phyloP scores from a whole-genome alignment of 179 eudicot genomes.

The Spergularia azorica region DNA sequence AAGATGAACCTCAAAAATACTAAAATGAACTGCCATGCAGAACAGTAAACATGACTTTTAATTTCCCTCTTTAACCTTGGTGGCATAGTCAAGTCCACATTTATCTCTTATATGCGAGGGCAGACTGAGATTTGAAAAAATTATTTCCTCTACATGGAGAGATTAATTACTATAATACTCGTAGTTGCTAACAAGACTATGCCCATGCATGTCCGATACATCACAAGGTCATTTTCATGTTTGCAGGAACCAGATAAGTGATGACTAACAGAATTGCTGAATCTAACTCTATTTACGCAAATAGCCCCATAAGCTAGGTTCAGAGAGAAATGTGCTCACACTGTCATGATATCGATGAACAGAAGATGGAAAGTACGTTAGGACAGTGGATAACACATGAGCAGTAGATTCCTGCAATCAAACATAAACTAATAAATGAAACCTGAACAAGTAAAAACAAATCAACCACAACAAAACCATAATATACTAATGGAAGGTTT shows the following conservation, averaged over 20 bases:
- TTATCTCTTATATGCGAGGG: too few species aligned
- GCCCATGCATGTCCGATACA: background rate
- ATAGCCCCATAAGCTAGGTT: background rate
- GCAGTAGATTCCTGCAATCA: slow-evolving; percentile 71
- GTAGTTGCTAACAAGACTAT: background rate
- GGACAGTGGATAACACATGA: slow-evolving; percentile 52
- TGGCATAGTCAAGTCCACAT: too few species aligned
- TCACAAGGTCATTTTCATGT: background rate
- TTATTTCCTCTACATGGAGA: too few species aligned
- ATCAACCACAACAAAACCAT: background rate
- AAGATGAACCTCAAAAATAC: slow-evolving; percentile 10
- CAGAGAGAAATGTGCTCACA: slow-evolving; percentile 45
- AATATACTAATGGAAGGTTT: background rate
- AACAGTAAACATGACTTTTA: too few species aligned
- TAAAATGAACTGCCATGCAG: background rate
- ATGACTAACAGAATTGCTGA: too few species aligned
- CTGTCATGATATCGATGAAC: slow-evolving; percentile 62
- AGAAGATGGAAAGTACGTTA: slow-evolving; percentile 63
- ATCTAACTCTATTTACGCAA: background rate
- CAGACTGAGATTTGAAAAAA: too few species aligned
- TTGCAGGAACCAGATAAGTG: background rate
- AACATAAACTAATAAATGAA: slow-evolving; percentile 20
- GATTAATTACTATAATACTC: too few species aligned
- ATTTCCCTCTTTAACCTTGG: too few species aligned
- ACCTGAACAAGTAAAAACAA: background rate